Conservation (phyloP, 495 filamentous ascomycete species). For the Hypomontagnella submonticulosa region DNA sequence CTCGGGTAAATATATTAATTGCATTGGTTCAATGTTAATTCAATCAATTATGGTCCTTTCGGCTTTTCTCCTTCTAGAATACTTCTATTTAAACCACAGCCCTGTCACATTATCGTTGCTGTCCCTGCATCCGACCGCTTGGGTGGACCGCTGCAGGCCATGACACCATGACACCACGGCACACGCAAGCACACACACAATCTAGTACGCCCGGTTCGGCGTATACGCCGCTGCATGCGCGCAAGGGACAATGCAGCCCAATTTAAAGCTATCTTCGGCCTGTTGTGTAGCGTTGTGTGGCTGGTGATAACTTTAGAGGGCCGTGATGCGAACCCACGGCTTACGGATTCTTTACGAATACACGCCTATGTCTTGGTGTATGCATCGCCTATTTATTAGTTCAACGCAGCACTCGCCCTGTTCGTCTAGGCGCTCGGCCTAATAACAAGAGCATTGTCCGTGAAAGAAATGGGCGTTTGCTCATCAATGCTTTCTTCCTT, state of each 20-base stretch:
- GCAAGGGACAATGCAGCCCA: slow-evolving; percentile 38
- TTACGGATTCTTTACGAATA: slow-evolving; percentile 17
- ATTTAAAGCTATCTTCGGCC: slow-evolving; percentile 32
- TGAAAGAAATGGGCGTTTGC: slow-evolving; percentile 12
- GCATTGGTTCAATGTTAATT: slow-evolving; percentile 12
- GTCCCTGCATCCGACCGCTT: slow-evolving; percentile 39
- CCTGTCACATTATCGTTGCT: slow-evolving; percentile 19
- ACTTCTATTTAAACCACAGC: slow-evolving; percentile 27
- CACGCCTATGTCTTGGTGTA: slow-evolving; percentile 1
- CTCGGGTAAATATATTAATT: slow-evolving; percentile 5
- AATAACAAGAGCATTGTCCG: slow-evolving; percentile 23
- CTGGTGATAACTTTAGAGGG: slow-evolving; percentile 16
- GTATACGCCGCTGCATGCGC: slow-evolving; percentile 22
- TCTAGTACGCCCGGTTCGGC: slow-evolving; percentile 10
- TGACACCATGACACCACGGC: slow-evolving; percentile 14
- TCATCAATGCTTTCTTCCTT: slow-evolving; percentile 39
- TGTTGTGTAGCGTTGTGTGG: slow-evolving; percentile 31
- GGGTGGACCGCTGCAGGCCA: slow-evolving; percentile 39
- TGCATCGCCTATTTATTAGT: neutral
- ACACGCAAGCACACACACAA: slow-evolving; percentile 7
- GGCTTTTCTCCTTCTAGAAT: slow-evolving; percentile 41
- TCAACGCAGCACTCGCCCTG: slow-evolving; percentile 6
- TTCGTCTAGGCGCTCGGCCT: slow-evolving; percentile 24
- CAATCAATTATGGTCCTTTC: slow-evolving; percentile 25
- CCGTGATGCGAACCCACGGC: slow-evolving; percentile 7